Evolutionary conservation across 148 eudicot species (phyloP).

Genomic region (Beta vulgaris): DNA sequence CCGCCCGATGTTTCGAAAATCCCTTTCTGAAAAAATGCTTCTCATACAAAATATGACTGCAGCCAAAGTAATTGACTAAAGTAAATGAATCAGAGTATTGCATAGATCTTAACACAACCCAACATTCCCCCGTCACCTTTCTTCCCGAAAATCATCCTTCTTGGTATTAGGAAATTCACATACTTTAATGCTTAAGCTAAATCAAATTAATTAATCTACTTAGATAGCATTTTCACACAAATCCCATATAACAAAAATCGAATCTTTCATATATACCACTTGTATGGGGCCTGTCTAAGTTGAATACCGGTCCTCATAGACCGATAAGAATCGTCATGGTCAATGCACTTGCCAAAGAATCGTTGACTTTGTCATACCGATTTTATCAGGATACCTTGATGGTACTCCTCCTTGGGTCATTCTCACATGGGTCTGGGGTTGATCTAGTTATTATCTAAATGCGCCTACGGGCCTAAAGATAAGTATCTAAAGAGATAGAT

Average conservation of each 20-base stretch:
- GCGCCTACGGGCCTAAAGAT: no score
- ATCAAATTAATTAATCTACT: not conserved
- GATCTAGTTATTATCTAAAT: no score
- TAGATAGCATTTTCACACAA: not conserved
- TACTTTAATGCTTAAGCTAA: not conserved
- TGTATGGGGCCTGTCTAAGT: no score
- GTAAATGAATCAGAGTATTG: not conserved
- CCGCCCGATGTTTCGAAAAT: no score
- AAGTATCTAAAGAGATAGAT: no score
- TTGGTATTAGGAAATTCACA: not conserved
- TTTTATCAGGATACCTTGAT: no score
- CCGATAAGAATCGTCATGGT: no score
- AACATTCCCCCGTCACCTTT: not conserved
- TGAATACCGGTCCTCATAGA: no score
- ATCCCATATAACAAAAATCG: not conserved
- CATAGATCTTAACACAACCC: constrained; percentile 1
- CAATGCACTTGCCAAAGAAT: no score
- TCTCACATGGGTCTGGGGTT: no score
- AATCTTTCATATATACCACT: constrained; percentile 16
- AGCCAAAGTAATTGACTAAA: not conserved
- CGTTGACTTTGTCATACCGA: no score
- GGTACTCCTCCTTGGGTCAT: no score
- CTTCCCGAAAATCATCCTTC: not conserved
- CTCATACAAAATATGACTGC: not conserved
- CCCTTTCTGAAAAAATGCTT: not conserved